Conservation (phyloP, 1,284 basidiomycete genomes). For the Leccinum solheimii region DNA sequence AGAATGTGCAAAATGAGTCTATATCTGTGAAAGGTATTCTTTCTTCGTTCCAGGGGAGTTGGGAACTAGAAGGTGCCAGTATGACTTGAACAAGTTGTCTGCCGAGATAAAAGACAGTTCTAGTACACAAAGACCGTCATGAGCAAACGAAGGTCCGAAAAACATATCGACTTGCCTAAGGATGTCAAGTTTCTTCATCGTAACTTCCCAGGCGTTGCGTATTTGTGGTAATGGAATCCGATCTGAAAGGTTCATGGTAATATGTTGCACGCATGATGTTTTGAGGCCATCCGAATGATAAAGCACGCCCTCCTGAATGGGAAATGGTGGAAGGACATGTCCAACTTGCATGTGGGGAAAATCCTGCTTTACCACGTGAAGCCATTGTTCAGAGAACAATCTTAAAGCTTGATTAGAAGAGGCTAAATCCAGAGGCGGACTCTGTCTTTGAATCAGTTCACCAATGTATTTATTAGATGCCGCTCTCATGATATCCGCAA, state of each 20-base stretch:
- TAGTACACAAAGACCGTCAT: slow-evolving; percentile 25
- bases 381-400: slow-evolving; percentile 33
- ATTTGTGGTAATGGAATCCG: slow-evolving; percentile 29
- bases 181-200: slow-evolving; percentile 40
- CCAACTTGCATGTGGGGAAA: slow-evolving; percentile 33
- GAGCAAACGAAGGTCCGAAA: not conserved
- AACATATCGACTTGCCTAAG: slow-evolving; percentile 38
- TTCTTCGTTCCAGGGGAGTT: slow-evolving; percentile 34
- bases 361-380: slow-evolving; percentile 28
- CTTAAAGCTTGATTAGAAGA: slow-evolving; percentile 12
- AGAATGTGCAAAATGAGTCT: slow-evolving; percentile 34
- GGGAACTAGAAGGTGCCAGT: slow-evolving; percentile 28
- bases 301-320: slow-evolving; percentile 51
- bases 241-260: slow-evolving; percentile 37
- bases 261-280: slow-evolving; percentile 49
- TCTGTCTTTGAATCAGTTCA: slow-evolving; percentile 20
- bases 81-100: slow-evolving; percentile 44
- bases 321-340: slow-evolving; percentile 45
- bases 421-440: not conserved
- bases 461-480: slow-evolving; percentile 40
- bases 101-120: slow-evolving; percentile 48
- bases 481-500: slow-evolving; percentile 43
- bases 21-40: slow-evolving; percentile 13
- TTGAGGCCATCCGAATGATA: slow-evolving; percentile 42
- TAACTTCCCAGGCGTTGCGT: slow-evolving; percentile 38